Evolutionary conservation across 176 grass and related monocot genomes (phyloP).

Genomic region (Panicum miliaceum): DNA sequence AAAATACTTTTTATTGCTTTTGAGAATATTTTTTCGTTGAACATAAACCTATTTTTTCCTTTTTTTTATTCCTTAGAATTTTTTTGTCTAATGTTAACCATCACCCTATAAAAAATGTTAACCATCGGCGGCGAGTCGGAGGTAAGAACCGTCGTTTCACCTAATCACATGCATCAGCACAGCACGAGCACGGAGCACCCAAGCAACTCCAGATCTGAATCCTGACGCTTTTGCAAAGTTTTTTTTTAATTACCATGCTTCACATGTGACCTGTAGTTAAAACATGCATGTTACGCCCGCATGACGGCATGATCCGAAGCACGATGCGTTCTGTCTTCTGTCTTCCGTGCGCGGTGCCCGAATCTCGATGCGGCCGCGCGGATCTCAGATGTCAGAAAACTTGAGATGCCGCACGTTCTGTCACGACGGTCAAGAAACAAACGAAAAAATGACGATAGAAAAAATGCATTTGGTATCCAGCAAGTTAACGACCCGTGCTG

Average conservation of each 20-base stretch:
- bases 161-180: background rate
- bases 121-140: too few relatives aligned
- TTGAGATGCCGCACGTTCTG: background rate
- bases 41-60: background rate
- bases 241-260: background rate
- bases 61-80: background rate
- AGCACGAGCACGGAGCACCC: background rate
- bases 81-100: too few relatives aligned
- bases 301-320: background rate
- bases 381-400: background rate
- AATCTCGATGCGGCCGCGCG: background rate
- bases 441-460: background rate
- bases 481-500: background rate
- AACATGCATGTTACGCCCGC: background rate
- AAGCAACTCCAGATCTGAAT: constrained; percentile 21
- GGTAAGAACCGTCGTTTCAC: background rate
- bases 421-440: background rate
- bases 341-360: background rate
- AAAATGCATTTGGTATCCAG: background rate
- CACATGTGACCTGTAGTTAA: background rate
- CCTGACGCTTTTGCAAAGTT: background rate
- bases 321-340: background rate
- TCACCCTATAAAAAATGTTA: too few relatives aligned
- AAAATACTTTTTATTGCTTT: background rate
- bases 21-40: background rate